Evolutionary conservation across 1,284 basidiomycete species (phyloP), one percentile per base, ranked within the genome.

Genomic region (Uromyces viciae-fabae): DNA sequence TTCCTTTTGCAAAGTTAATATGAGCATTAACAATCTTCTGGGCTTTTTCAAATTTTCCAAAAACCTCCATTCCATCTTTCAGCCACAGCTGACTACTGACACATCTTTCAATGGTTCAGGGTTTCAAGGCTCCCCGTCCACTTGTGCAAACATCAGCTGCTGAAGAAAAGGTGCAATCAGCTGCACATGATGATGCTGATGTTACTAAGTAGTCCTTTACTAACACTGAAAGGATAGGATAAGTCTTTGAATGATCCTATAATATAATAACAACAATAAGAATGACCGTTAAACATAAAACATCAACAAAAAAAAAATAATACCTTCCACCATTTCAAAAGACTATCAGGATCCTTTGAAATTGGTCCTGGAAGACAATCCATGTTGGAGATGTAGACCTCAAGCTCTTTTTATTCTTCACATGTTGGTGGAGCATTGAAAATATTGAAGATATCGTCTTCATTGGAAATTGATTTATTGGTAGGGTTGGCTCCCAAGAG

Each of bases 41-140:
- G 19, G 31, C 60, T 62, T 62, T 62, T 62, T 17, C 28, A 62
- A 72, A 72, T n/a, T 46, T 22, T 52, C 69, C 69, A 28, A 19
- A 11, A 52, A 31, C 11, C 17, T 19, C 33, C 22, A 72, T 31
- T 9, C 69, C 69, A n/a, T 72, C 69, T 36, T 72, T 71, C 22
- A 71, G 17, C 68, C 66, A 69, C 43, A 46, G 28, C 15, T 69
- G 66, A 69, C 38, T 42, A 19, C 68, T 52, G 31, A 72, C 66
- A 69, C 38, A 72, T 49, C 46, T 69, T 43, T 42, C 28, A 33
- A 69, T 69, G 17, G 66, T 69, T 31, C 40, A 15, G 2, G 66
- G 66, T 3, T 22, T 11, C 46, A 69, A 69, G 31, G 33, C 42
- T 2, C 66, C 66, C 28, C 46, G 33, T 8, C 40, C 46, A 43